Conservation (phyloP, 345 rosid genomes). For the Garcia nutans region DNA sequence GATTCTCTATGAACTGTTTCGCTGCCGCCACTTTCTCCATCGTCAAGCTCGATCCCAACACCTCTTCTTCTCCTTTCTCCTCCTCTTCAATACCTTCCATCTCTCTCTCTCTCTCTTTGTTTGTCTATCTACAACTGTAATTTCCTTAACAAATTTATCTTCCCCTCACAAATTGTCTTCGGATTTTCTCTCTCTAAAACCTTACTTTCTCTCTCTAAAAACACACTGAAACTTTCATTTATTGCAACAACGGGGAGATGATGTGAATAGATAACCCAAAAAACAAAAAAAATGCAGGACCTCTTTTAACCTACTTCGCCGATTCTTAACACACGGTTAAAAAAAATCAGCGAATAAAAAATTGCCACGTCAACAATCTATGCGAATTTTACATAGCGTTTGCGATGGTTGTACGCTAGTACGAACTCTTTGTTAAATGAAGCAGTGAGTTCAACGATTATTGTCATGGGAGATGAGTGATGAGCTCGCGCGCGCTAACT, state of each 20-base stretch:
- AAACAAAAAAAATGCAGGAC: not conserved
- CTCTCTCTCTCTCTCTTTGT: constrained; percentile 24
- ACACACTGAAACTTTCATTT: constrained; percentile 24
- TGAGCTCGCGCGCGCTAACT: constrained; percentile 23
- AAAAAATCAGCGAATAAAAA: not conserved
- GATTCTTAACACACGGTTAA: not conserved
- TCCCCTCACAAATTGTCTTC: not conserved
- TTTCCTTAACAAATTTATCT: constrained; percentile 18
- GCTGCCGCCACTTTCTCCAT: constrained; percentile 99
- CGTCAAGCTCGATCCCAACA: constrained; percentile 82
- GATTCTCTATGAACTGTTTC: constrained; percentile 96
- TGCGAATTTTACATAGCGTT: no score
- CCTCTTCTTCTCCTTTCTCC: constrained; percentile 53
- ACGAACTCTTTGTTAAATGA: not conserved
- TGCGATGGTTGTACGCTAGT: not conserved
- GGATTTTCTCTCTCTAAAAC: constrained; percentile 25
- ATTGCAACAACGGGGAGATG: constrained; percentile 31
- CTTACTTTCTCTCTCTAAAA: constrained; percentile 14
- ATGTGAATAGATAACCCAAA: constrained; percentile 19
- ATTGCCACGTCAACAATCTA: not conserved
- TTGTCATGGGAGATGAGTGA: constrained; percentile 26
- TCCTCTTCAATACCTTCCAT: constrained; percentile 59
- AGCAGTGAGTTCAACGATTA: constrained; percentile 28
- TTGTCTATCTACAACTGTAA: constrained; percentile 14
- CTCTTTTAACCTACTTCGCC: constrained; percentile 17